Evolutionary conservation across 2,329 filamentous ascomycete species (phyloP).

Genomic region (Lachnellula occidentalis): DNA sequence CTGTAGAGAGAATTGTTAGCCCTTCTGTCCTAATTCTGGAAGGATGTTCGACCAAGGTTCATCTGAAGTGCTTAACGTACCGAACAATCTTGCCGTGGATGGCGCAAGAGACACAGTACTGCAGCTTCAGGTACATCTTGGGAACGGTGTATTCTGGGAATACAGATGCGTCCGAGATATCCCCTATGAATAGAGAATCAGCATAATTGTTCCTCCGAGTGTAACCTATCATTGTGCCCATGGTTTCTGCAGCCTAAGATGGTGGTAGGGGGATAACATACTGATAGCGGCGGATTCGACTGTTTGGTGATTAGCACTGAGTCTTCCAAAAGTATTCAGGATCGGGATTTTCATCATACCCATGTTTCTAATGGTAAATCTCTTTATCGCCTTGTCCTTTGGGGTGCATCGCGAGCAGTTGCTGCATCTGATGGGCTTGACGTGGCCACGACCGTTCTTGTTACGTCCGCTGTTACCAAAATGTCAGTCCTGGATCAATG

Average conservation of each 20-base stretch:
- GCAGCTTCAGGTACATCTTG: slow-evolving; percentile 99
- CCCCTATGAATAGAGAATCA: slow-evolving; percentile 56
- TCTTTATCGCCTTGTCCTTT: slow-evolving; percentile 99
- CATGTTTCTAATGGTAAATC: slow-evolving; percentile 99
- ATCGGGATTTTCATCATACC: slow-evolving; percentile 47
- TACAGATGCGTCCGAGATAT: slow-evolving; percentile 99
- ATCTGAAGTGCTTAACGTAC: slow-evolving; percentile 65
- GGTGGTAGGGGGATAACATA: slow-evolving; percentile 50
- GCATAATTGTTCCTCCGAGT: not conserved
- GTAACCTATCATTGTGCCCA: not conserved
- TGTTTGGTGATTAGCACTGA: too few relatives aligned
- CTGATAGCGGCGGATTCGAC: slow-evolving; percentile 99
- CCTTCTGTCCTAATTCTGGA: slow-evolving; percentile 36
- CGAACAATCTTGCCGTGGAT: slow-evolving; percentile 99
- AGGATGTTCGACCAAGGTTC: slow-evolving; percentile 54
- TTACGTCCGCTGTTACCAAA: slow-evolving; percentile 73
- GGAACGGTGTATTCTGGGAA: slow-evolving; percentile 99
- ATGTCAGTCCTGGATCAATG: slow-evolving; percentile 6
- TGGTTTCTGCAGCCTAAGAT: not conserved
- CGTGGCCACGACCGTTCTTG: slow-evolving; percentile 99
- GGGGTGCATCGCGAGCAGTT: slow-evolving; percentile 66
- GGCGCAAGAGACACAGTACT: slow-evolving; percentile 99
- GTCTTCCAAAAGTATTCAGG: slow-evolving; percentile 42
- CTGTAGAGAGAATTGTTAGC: slow-evolving; percentile 44
- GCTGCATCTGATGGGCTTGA: slow-evolving; percentile 96